Evolutionary conservation across 768 basidiomycete genomes (phyloP).

Genomic region (Roridomyces roridus): DNA sequence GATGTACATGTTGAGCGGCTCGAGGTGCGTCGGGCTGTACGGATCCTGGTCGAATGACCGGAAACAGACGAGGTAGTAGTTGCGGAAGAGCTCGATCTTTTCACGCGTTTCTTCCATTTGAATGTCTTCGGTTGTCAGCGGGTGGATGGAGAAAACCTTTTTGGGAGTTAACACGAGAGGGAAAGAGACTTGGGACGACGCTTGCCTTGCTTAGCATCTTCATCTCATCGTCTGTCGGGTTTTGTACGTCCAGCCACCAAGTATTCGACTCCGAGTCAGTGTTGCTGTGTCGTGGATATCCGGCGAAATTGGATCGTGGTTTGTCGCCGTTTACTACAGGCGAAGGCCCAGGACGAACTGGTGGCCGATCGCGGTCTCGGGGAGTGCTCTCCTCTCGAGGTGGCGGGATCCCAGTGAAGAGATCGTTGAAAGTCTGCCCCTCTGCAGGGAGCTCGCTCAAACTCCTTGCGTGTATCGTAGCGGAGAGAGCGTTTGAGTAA

Average conservation of each 20-base stretch:
- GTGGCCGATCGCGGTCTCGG: conserved; percentile 14
- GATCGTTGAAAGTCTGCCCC: conserved; percentile 89
- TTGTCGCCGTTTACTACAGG: conserved; percentile 15
- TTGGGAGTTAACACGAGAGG: too few relatives aligned
- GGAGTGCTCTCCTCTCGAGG: conserved; percentile 12
- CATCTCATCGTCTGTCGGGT: conserved; percentile 98
- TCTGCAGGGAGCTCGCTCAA: conserved; percentile 93
- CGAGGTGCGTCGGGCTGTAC: conserved; percentile 95
- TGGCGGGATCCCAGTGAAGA: conserved; percentile 68
- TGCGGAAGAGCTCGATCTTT: conserved; percentile 98
- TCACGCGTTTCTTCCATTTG: conserved; percentile 99
- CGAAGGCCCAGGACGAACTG: conserved; percentile 21
- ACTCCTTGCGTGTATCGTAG: conserved; percentile 94
- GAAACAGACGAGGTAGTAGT: conserved; percentile 99
- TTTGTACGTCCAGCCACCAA: conserved; percentile 97
- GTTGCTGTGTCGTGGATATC: conserved; percentile 12
- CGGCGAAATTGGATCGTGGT: conserved; percentile 13
- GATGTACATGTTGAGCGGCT: conserved; percentile 99
- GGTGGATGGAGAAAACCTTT: conserved; percentile 96
- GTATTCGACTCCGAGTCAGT: conserved; percentile 74
- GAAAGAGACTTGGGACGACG: too few relatives aligned
- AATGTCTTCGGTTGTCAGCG: conserved; percentile 98
- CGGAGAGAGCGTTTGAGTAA: conserved; percentile 90
- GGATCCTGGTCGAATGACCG: conserved; percentile 98
- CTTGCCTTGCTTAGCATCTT: conserved; percentile 90